Evolutionary conservation across 1,139 yeast species (phyloP), one percentile per base, ranked within the genome.

Genomic region (Candida sp.): DNA sequence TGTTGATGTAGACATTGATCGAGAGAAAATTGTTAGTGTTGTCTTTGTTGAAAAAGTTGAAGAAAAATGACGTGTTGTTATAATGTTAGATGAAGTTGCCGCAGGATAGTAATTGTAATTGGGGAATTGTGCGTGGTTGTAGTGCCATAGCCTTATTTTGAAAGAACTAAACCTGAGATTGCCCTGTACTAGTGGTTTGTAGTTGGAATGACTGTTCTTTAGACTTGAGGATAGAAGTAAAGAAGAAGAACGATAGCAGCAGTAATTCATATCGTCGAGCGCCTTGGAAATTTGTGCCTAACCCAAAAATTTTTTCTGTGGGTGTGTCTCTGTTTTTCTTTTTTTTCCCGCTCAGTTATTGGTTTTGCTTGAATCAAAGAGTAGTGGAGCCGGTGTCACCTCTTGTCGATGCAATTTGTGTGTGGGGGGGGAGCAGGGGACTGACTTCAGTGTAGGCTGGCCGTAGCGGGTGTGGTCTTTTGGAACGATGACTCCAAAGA

Each of bases 51-150:
- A 17, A 9, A 28, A 17, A 23, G 30, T 52, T 5, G 57, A 55
- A 48, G 47, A 55, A 35, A 43, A 41, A 40, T 52, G 53, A 44
- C 47, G 49, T 42, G 47, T 23, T 32, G 35, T 35, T 30, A 26
- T 25, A 12, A 26, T 38, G 42, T 22, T 17, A 7, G 42, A 25
- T 6, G 17, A 34, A 12, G 3, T 38, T 26, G 31, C 17, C 31
- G 42, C 17, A 2, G 17, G 17, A 17, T 17, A 17, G 17, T 17
- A 17, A 17, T 17, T 17, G 17, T 17, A 17, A 17, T 17, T 17
- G 32, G 31, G 25, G n/a, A 25, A 6, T n/a, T 26, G 30, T 38
- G 42, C 42, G 12, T 12, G n/a, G 7, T 25, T 12, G 12, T 12
- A 26, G 7, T 25, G 30, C n/a, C 12, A 7, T 38, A 38, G 42